Evolutionary conservation across 148 eudicot genomes (phyloP).

Genomic region (Vaccinium darrowii): DNA sequence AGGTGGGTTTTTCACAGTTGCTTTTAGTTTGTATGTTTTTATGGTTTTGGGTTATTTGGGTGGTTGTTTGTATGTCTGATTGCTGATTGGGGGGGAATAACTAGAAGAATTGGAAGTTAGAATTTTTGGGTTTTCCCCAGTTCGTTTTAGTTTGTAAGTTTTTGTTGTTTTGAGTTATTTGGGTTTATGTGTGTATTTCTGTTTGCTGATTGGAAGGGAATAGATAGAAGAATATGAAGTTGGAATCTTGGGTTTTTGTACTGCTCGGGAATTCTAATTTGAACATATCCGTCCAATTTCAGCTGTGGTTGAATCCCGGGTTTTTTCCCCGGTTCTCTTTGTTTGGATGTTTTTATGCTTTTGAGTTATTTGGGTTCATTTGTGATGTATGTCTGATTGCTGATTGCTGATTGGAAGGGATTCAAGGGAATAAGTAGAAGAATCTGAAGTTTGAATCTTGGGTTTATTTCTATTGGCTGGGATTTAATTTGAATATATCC

Average conservation of each 20-base stretch:
- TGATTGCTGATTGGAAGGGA: background rate
- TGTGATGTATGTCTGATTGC: background rate
- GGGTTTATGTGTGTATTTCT: background rate
- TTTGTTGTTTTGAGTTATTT: background rate
- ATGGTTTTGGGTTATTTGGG: background rate
- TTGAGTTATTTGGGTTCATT: background rate
- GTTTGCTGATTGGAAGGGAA: background rate
- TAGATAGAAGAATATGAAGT: background rate
- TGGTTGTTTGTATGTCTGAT: background rate
- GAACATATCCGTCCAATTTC: background rate
- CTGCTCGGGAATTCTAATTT: background rate
- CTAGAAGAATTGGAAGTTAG: background rate
- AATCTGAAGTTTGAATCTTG: background rate
- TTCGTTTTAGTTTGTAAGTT: background rate
- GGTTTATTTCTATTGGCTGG: background rate
- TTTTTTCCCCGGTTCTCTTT: background rate
- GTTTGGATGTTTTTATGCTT: background rate
- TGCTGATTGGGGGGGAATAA: background rate
- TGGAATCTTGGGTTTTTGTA: background rate
- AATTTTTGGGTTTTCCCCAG: background rate
- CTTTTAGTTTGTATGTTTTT: background rate
- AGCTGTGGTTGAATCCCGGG: background rate
- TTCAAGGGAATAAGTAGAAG: background rate
- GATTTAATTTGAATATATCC: no score
- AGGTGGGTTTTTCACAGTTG: constrained; percentile 50